Evolutionary conservation across 257 asterid species (phyloP).

Genomic region (Solanum pinnatisectum): DNA sequence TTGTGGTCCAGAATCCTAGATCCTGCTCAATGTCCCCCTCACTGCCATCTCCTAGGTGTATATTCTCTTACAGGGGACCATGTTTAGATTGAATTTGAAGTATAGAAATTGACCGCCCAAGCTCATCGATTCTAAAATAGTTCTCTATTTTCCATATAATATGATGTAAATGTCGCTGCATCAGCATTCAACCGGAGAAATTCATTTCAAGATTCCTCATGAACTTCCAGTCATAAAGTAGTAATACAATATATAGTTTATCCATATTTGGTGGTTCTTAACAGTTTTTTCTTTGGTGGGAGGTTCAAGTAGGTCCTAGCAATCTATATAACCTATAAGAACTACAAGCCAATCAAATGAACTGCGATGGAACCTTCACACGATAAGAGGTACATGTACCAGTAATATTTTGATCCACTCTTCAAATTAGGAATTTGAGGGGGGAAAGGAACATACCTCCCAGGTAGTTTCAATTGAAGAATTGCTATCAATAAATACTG

Average conservation of each 20-base stretch:
- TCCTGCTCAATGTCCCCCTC: background rate
- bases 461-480: constrained; percentile 58
- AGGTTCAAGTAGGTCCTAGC: background rate
- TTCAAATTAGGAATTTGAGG: background rate
- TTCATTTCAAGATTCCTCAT: background rate
- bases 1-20: background rate
- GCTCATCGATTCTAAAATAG: background rate
- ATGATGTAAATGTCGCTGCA: background rate
- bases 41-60: background rate
- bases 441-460: constrained; percentile 35
- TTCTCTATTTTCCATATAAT: background rate
- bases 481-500: constrained; percentile 64
- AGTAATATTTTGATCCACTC: background rate
- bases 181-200: background rate
- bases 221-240: background rate
- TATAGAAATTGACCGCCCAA: background rate
- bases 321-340: background rate
- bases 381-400: background rate
- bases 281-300: background rate
- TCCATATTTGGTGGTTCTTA: background rate
- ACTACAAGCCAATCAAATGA: background rate
- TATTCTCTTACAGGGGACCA: background rate
- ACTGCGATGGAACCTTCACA: background rate
- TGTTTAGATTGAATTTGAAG: background rate
- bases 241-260: background rate